A percentile compares a stretch with the other conserved stretches of the same genome.
These are phyloP conservation scores for Daldinia childiae DNA, from an alignment of 495 filamentous ascomycete genomes.

Conservation along the genomic window DNA sequence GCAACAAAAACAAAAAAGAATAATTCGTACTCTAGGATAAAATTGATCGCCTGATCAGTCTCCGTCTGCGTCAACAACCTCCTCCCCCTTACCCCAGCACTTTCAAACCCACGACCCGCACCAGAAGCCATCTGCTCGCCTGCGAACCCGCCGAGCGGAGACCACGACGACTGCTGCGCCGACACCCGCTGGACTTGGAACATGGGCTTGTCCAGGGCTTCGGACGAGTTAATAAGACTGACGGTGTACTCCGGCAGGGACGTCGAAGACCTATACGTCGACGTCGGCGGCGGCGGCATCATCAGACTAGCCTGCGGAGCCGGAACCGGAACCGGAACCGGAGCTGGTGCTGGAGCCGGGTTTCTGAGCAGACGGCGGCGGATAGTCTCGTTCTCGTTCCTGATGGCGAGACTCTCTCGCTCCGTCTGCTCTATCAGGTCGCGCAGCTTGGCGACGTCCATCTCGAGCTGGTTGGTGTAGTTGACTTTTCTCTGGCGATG, in stretches of 20 bases:
- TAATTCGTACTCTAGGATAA: conserved; percentile 56
- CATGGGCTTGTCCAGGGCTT: conserved; percentile 40
- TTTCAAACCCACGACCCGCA: neutral
- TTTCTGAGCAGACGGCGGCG: conserved; percentile 18
- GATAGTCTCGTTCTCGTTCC: conserved; percentile 53
- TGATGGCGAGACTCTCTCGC: conserved; percentile 37
- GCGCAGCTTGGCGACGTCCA: conserved; percentile 55
- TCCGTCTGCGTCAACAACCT: conserved; percentile 45
- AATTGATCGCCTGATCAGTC: conserved; percentile 59
- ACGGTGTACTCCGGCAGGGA: conserved; percentile 44
- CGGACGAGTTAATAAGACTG: conserved; percentile 46
- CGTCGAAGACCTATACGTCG: neutral
- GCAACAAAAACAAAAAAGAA: conserved; percentile 3
- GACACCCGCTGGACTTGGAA: conserved; percentile 40
- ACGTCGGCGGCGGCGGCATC: neutral
- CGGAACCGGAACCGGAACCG: neutral
- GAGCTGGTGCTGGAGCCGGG: neutral
- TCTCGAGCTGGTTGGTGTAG: conserved; percentile 61
- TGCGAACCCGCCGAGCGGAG: conserved; percentile 9
- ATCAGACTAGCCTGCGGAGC: neutral
- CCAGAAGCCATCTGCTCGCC: neutral
- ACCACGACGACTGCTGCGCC: conserved; percentile 15
- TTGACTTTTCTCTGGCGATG: conserved; percentile 63
- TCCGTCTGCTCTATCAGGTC: conserved; percentile 54
- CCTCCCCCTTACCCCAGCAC: neutral